phyloP scores from a whole-genome alignment of 2,329 filamentous ascomycete species.

The Pseudogymnoascus sp. region DNA sequence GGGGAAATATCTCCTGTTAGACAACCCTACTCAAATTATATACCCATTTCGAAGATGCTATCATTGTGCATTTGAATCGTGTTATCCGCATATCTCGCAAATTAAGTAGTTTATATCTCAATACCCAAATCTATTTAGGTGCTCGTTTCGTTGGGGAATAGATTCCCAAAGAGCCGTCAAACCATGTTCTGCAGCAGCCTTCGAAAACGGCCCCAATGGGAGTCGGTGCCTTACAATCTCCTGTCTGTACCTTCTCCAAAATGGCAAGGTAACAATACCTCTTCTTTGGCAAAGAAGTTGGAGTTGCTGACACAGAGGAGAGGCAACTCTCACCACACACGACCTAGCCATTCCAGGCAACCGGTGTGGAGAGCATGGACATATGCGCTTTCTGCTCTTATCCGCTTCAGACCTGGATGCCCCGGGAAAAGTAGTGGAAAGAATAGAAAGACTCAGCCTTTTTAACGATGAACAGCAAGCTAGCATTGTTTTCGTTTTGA shows the following conservation, averaged over 20 bases:
- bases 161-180: background rate
- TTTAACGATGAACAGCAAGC: constrained; percentile 24
- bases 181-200: constrained; percentile 27
- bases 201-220: constrained; percentile 24
- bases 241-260: constrained; percentile 17
- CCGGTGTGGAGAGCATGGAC: background rate
- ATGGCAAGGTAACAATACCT: constrained; percentile 24
- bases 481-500: constrained; percentile 26
- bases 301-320: constrained; percentile 11
- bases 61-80: background rate
- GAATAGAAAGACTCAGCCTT: constrained; percentile 26
- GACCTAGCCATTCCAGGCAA: constrained; percentile 24
- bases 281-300: background rate
- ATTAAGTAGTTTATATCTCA: background rate
- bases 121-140: background rate
- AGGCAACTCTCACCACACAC: constrained; percentile 21
- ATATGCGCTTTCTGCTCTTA: constrained; percentile 23
- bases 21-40: constrained; percentile 5
- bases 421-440: constrained; percentile 12
- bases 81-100: background rate
- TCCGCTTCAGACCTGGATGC: constrained; percentile 19
- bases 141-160: background rate
- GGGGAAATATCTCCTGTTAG: background rate
- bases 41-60: background rate
- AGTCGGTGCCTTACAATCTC: constrained; percentile 20